Base-by-base conservation (phyloP, 2,329 filamentous ascomycete species). In the Trichoderma citrinoviride region DNA sequence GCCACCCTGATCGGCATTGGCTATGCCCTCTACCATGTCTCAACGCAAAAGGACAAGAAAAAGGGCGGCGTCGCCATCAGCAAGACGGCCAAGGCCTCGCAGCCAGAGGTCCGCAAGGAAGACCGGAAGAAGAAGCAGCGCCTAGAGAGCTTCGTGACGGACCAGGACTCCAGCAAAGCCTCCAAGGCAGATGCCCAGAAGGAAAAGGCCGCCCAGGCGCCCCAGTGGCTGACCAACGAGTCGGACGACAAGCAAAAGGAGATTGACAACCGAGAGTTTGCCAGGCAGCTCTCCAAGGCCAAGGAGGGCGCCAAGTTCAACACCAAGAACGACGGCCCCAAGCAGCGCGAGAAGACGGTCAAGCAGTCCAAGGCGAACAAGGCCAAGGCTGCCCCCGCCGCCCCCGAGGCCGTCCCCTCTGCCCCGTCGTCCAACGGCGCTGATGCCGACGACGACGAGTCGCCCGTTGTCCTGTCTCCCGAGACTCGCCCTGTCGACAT, bases 381-480 rank as follows among this genome's bases (percentile, higher is more conserved):
- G 64, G 77, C 79, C 43, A 76, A 77, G 49, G 78, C 81, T 64
- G 76, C 71, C 14, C 71, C 73, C 5, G 87, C 85, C 14, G 82
- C 85, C 56, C 47, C 56, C 14, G 54, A 58, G 41, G 43, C 25
- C 7, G 62, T 53, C 27, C 40, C 7, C 7, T 61, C 65, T 52
- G 62, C 85, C 7, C 90, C 90, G 0, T 93, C 91, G 4, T 89
- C 87, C 61, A 86, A 87, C 50, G 90, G 87, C 60, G 89, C 83
- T 33, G 91, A 94, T 73, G 91, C 88, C 15, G 92, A 95, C 71
- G 91, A 96, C 72, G 92, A 96, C 72, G 81, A 82, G 50, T 93
- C 91, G 19, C 56, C 65, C 21, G 62, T 46, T 54, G 40, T 46
- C 29, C 33, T 46, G 37, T 67, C 65, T 14, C 90, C 92, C 37